These are phyloP conservation scores for Paecilomyces fulvus DNA, from an alignment of 2,329 filamentous ascomycete genomes.

Conservation along the genomic window DNA sequence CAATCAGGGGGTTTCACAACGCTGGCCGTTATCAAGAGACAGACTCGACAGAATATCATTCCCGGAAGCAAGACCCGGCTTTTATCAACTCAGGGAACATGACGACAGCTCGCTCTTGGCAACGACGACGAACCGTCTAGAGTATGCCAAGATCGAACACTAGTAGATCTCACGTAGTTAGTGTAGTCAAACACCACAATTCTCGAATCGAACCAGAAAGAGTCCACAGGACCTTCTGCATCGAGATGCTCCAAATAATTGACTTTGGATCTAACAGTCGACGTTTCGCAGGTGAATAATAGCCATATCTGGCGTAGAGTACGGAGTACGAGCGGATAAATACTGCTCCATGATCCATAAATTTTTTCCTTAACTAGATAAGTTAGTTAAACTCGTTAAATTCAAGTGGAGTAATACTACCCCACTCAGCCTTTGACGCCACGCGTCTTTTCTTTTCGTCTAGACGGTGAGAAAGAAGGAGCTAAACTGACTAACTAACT, in stretches of 20 bases:
- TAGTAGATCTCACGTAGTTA: too few species aligned
- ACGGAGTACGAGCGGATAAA: not conserved
- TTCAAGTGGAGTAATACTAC: too few species aligned
- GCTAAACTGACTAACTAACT: too few species aligned
- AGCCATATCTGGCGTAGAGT: not conserved
- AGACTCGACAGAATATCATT: not conserved
- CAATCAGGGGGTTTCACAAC: not conserved
- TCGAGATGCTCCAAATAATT: too few species aligned
- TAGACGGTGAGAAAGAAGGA: too few species aligned
- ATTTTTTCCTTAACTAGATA: not conserved
- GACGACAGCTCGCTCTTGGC: not conserved
- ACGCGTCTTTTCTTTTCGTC: too few species aligned
- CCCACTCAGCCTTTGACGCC: too few species aligned
- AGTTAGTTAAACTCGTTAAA: too few species aligned
- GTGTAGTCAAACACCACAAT: not conserved
- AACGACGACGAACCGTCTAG: not conserved
- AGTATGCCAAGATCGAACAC: not conserved
- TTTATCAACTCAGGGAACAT: not conserved
- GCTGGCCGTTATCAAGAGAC: not conserved
- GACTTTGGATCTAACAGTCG: too few species aligned
- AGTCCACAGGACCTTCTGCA: not conserved
- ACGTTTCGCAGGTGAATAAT: not conserved
- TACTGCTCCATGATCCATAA: not conserved
- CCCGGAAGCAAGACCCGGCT: not conserved
- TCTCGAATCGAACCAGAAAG: not conserved